Percentiles rank a stretch among this genome's conserved stretches.
phyloP scores from a whole-genome alignment of 169 alveolate genomes.

The Theileria equi region DNA sequence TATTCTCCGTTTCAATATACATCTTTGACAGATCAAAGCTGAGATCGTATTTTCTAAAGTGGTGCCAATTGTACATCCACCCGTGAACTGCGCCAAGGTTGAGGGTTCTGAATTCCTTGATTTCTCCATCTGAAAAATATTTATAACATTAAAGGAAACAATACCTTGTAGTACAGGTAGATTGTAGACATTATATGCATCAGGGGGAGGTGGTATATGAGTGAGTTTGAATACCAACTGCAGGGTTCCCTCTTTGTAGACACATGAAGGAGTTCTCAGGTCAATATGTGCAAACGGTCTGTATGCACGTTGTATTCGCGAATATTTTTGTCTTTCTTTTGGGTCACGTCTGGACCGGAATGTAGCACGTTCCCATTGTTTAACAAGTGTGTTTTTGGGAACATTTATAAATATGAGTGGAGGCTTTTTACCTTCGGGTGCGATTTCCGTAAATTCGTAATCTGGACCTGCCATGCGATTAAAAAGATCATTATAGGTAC shows the following conservation, averaged over 20 bases:
- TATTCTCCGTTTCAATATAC: not conserved
- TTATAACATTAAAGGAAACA: too few species aligned
- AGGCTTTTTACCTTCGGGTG: slow-evolving; percentile 31
- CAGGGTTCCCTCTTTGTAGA: slow-evolving; percentile 32
- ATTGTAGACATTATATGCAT: slow-evolving; percentile 15
- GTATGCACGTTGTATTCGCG: slow-evolving; percentile 58
- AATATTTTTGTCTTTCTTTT: slow-evolving; percentile 5
- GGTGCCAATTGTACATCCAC: slow-evolving; percentile 68
- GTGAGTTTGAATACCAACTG: slow-evolving; percentile 38
- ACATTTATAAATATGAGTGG: slow-evolving; percentile 45
- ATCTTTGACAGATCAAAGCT: slow-evolving; percentile 33
- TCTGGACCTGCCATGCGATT: slow-evolving; percentile 36
- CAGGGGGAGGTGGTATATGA: slow-evolving; percentile 62
- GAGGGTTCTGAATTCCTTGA: slow-evolving; percentile 12
- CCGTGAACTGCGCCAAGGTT: slow-evolving; percentile 61
- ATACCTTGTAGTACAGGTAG: slow-evolving; percentile 24
- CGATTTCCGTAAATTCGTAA: slow-evolving; percentile 2
- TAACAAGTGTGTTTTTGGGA: slow-evolving; percentile 61
- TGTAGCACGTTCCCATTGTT: slow-evolving; percentile 51
- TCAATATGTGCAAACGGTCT: slow-evolving; percentile 58
- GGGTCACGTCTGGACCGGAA: slow-evolving; percentile 52
- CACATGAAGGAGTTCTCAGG: slow-evolving; percentile 34
- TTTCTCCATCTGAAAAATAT: slow-evolving; percentile 20
- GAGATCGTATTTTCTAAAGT: slow-evolving; percentile 50
- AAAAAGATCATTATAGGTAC: slow-evolving; percentile 52